A percentile compares a stretch with the other conserved stretches of the same genome.
phyloP scores from a whole-genome alignment of 495 filamentous ascomycete genomes.

The Aspergillus incahuasiensis region DNA sequence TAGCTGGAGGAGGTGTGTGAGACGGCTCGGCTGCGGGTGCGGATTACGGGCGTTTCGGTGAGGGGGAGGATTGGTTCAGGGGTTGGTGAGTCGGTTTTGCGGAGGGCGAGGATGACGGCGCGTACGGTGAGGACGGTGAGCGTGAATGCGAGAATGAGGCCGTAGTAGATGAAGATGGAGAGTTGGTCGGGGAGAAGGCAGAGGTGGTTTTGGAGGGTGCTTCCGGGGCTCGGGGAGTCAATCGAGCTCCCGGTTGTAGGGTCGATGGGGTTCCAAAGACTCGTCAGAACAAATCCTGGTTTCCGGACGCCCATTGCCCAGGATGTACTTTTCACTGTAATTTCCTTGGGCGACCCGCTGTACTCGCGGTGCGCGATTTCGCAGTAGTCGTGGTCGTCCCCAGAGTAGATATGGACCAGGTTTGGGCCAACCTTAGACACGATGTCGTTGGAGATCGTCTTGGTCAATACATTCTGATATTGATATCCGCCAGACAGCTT shows the following conservation, averaged over 20 bases:
- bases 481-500: conserved; percentile 75
- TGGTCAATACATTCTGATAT: conserved; percentile 90
- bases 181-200: conserved; percentile 90
- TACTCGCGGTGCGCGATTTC: conserved; percentile 73
- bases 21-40: conserved; percentile 12
- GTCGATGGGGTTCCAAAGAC: conserved; percentile 86
- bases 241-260: conserved; percentile 53
- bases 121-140: conserved; percentile 55
- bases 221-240: conserved; percentile 23
- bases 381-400: conserved; percentile 98
- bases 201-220: conserved; percentile 80
- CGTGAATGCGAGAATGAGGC: conserved; percentile 53
- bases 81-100: conserved; percentile 11
- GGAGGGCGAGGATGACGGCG: conserved; percentile 48
- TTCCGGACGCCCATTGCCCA: conserved; percentile 96
- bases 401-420: conserved; percentile 72
- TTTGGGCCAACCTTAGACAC: conserved; percentile 72
- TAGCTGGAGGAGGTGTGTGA: conserved; percentile 31
- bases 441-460: conserved; percentile 65
- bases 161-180: conserved; percentile 75
- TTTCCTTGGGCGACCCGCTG: conserved; percentile 67
- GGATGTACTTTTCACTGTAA: conserved; percentile 88
- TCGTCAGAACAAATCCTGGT: conserved; percentile 84
- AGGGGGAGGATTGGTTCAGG: conserved; percentile 34
- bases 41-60: conserved; percentile 23